Conservation (phyloP, 208 protist species). For the Leishmania gerbilli region DNA sequence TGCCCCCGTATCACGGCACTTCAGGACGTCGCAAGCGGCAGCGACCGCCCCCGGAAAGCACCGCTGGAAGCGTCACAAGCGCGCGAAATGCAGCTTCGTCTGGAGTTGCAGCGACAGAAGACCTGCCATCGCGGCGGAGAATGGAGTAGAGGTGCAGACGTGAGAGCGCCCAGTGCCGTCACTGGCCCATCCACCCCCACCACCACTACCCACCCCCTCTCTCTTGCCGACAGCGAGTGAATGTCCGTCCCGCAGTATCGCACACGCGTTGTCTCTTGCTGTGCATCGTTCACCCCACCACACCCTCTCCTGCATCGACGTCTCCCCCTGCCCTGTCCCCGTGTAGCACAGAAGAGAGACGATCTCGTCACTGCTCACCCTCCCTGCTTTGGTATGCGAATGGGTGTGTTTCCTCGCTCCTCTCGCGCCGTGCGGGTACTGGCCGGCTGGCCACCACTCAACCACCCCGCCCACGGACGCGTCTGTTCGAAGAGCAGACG, state of each 20-base stretch:
- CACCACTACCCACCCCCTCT: not conserved
- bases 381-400: not conserved
- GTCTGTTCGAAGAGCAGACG: not conserved
- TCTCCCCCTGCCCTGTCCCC: not conserved
- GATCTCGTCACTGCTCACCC: not conserved
- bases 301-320: not conserved
- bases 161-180: not conserved
- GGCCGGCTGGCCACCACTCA: not conserved
- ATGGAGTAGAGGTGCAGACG: slow-evolving; percentile 5
- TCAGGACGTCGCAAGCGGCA: slow-evolving; percentile 18
- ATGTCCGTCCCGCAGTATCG: not conserved
- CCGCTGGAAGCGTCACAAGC: not conserved
- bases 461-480: not conserved
- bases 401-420: not conserved
- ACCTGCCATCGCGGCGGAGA: not conserved
- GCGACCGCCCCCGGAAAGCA: slow-evolving; percentile 6
- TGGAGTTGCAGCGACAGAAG: not conserved
- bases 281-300: not conserved
- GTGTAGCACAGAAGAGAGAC: not conserved
- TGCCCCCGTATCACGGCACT: not conserved
- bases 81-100: not conserved
- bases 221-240: too few relatives aligned
- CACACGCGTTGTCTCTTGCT: not conserved
- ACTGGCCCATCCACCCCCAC: not conserved
- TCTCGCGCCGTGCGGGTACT: not conserved